phyloP scores from a whole-genome alignment of 345 rosid species.

The Linum trigynum region DNA sequence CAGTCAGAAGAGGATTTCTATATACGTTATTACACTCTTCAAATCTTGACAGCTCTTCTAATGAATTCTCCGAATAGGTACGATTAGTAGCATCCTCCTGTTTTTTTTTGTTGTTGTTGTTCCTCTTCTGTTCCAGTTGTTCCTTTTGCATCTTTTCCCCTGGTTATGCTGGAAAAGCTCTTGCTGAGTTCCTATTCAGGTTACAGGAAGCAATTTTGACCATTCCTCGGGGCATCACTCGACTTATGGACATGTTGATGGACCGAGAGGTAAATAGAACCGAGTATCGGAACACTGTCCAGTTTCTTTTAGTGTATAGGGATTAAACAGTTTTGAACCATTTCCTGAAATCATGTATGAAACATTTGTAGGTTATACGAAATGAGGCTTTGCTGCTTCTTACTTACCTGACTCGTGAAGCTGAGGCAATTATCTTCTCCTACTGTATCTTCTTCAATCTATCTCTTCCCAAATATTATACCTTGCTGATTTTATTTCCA shows the following conservation, averaged over 20 bases:
- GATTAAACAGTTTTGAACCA: neutral
- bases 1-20: constrained; percentile 98
- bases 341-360: constrained; percentile 13
- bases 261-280: constrained; percentile 74
- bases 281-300: neutral
- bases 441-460: neutral
- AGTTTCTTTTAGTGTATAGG: neutral
- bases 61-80: constrained; percentile 87
- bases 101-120: neutral
- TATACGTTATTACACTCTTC: constrained; percentile 89
- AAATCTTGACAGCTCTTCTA: constrained; percentile 89
- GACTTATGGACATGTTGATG: constrained; percentile 99
- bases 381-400: constrained; percentile 95
- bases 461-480: neutral
- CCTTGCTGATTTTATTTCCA: constrained; percentile 1
- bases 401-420: constrained; percentile 90
- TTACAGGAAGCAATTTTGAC: constrained; percentile 97
- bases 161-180: constrained; percentile 19
- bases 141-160: neutral
- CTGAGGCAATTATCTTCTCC: constrained; percentile 48
- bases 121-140: neutral
- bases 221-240: constrained; percentile 94
- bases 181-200: constrained; percentile 58
- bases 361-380: constrained; percentile 63
- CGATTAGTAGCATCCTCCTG: constrained; percentile 12